Evolutionary conservation across 2,329 filamentous ascomycete species (phyloP).

Genomic region (Diaporthe longicolla): DNA sequence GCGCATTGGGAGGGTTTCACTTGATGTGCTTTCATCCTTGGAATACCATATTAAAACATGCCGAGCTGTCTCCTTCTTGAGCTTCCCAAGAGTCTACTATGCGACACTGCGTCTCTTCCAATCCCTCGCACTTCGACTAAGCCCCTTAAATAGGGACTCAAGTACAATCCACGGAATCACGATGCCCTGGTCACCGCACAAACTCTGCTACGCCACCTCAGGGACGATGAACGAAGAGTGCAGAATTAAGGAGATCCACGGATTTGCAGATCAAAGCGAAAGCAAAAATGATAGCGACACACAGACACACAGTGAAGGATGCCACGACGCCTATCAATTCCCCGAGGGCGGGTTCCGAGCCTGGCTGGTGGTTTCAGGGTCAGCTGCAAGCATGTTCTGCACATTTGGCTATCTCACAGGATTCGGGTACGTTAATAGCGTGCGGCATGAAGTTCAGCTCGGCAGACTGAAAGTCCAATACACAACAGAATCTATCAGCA

Average conservation of each 20-base stretch:
- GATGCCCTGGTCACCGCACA: not conserved
- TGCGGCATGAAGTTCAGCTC: slow-evolving; percentile 46
- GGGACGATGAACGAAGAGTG: slow-evolving; percentile 19
- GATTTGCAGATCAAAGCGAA: slow-evolving; percentile 1
- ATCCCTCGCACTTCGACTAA: not conserved
- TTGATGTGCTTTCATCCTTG: not conserved
- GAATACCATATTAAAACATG: slow-evolving; percentile 4
- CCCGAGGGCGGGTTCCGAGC: slow-evolving; percentile 52
- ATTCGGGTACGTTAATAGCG: slow-evolving; percentile 48
- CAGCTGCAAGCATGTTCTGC: slow-evolving; percentile 54
- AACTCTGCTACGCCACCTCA: not conserved
- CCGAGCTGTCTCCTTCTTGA: not conserved
- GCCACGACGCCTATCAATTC: not conserved
- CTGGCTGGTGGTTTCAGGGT: slow-evolving; percentile 57
- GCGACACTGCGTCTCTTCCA: not conserved
- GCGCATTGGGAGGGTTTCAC: slow-evolving; percentile 11
- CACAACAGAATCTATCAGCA: slow-evolving; percentile 39
- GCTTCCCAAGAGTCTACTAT: not conserved
- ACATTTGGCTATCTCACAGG: slow-evolving; percentile 58
- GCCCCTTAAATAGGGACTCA: not conserved
- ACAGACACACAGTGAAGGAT: slow-evolving; percentile 2
- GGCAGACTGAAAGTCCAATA: not conserved
- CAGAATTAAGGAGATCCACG: slow-evolving; percentile 14
- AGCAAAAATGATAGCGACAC: slow-evolving; percentile 16
- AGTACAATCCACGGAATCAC: not conserved